phyloP scores from a whole-genome alignment of 345 rosid genomes.

The Nephelium lappaceum region DNA sequence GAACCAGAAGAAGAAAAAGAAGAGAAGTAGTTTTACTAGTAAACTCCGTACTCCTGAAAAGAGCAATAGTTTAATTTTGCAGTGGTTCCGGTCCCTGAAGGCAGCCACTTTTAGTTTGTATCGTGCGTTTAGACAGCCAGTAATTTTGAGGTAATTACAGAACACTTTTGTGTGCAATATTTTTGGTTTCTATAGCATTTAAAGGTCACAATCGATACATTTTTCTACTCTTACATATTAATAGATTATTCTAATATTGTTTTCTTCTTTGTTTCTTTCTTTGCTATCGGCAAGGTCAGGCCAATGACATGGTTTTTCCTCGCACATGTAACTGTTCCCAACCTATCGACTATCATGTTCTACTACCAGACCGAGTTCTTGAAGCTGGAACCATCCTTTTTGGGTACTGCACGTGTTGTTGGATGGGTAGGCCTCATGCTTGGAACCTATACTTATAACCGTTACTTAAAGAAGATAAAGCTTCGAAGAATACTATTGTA shows the following conservation, averaged over 20 bases:
- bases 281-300: constrained; percentile 46
- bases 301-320: constrained; percentile 99
- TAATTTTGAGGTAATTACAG: constrained; percentile 67
- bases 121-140: constrained; percentile 76
- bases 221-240: constrained; percentile 7
- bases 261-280: constrained; percentile 19
- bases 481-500: constrained; percentile 76
- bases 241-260: constrained; percentile 23
- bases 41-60: constrained; percentile 38
- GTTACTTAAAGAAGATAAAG: constrained; percentile 72
- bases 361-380: constrained; percentile 92
- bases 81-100: constrained; percentile 69
- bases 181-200: constrained; percentile 1
- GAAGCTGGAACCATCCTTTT: constrained; percentile 81
- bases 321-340: constrained; percentile 82
- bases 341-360: constrained; percentile 92
- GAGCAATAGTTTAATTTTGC: constrained; percentile 35
- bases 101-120: constrained; percentile 61
- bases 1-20: constrained; percentile 52
- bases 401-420: constrained; percentile 85
- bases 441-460: constrained; percentile 79
- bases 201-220: neutral
- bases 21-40: constrained; percentile 26
- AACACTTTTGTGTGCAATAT: neutral
- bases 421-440: constrained; percentile 97